Evolutionary conservation across 805 yeast genomes (phyloP).

Genomic region (Saccharomycopsis sp.): DNA sequence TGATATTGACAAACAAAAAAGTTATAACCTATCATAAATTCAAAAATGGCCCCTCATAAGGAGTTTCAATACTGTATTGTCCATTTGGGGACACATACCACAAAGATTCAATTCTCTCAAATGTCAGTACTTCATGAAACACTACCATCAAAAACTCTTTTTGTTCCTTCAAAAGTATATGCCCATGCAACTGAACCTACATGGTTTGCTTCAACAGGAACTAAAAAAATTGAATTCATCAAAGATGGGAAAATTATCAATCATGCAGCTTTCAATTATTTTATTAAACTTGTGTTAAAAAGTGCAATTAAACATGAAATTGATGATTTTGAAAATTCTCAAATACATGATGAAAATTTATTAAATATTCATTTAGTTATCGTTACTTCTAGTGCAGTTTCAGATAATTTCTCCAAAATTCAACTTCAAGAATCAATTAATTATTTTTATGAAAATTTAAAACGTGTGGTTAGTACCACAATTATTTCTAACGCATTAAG

Average conservation of each 20-base stretch:
- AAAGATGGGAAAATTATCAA: constrained; percentile 53
- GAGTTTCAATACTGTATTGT: constrained; percentile 34
- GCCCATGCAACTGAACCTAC: constrained; percentile 28
- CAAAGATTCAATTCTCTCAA: constrained; percentile 66
- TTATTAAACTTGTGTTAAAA: constrained; percentile 36
- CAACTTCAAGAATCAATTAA: constrained; percentile 63
- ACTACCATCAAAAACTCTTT: constrained; percentile 62
- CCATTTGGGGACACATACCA: constrained; percentile 68
- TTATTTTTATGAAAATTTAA: constrained; percentile 63
- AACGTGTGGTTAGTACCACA: constrained; percentile 56
- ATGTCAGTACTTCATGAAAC: constrained; percentile 40
- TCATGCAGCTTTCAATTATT: constrained; percentile 58
- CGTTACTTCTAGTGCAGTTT: constrained; percentile 38
- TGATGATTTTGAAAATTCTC: neutral
- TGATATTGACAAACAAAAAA: too few species aligned
- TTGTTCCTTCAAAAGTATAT: constrained; percentile 72
- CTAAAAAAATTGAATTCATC: constrained; percentile 49
- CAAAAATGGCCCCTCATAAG: constrained; percentile 17
- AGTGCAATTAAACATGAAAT: constrained; percentile 31
- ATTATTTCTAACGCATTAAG: constrained; percentile 60
- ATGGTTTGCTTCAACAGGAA: constrained; percentile 21
- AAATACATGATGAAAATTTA: constrained; percentile 19
- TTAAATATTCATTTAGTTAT: constrained; percentile 58
- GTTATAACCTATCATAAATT: too few species aligned
- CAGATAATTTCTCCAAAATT: constrained; percentile 49